Evolutionary conservation across 768 basidiomycete genomes (phyloP).

Genomic region (Suillus occidentalis): DNA sequence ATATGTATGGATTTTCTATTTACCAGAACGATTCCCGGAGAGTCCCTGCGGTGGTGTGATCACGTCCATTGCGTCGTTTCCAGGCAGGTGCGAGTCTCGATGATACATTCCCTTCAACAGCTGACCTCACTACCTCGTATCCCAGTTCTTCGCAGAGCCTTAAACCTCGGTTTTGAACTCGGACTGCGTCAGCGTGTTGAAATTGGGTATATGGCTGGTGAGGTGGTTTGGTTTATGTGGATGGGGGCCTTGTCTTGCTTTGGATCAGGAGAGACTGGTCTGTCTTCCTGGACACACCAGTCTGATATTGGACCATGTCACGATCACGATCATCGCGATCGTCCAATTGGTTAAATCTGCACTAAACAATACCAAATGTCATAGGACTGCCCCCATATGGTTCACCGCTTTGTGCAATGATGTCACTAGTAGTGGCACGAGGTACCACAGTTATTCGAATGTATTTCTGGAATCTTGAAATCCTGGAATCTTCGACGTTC

Average conservation of each 20-base stretch:
- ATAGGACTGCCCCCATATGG: no score
- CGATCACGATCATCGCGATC: no score
- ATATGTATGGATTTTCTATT: no score
- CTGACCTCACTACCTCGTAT: neutral
- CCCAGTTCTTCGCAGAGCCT: slow-evolving; percentile 35
- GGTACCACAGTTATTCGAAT: neutral
- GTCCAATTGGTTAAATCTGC: neutral
- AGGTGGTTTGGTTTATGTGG: slow-evolving; percentile 47
- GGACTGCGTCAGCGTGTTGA: slow-evolving; percentile 68
- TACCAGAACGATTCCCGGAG: no score
- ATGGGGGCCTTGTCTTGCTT: slow-evolving; percentile 38
- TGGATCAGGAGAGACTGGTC: neutral
- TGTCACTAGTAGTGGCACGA: neutral
- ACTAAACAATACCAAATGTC: neutral
- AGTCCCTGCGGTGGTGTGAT: no score
- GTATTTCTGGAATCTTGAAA: neutral
- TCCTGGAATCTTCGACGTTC: no score
- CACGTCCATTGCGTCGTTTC: no score
- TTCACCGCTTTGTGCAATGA: no score
- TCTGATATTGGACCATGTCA: no score
- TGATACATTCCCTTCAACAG: neutral
- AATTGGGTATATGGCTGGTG: slow-evolving; percentile 43
- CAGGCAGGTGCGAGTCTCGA: no score
- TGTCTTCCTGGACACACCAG: no score
- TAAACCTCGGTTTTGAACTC: slow-evolving; percentile 60